Percentiles rank a stretch among this genome's conserved stretches.
Evolutionary conservation across 192 early-diverging fungal genomes (phyloP).

Genomic region (Backusella luteola): DNA sequence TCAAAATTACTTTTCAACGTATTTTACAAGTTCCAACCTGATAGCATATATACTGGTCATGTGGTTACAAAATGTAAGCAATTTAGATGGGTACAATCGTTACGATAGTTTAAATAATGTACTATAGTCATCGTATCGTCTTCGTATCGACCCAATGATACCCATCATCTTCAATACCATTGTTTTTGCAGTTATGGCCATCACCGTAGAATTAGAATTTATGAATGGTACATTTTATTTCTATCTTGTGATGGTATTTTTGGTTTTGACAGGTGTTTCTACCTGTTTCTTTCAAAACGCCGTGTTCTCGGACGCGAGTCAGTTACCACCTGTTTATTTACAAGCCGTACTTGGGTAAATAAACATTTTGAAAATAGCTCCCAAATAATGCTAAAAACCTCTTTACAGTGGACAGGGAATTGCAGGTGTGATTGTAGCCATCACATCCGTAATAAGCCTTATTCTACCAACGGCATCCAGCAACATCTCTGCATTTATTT

Average conservation of each 20-base stretch:
- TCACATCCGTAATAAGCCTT: constrained; percentile 39
- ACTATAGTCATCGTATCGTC: not conserved
- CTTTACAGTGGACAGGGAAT: constrained; percentile 29
- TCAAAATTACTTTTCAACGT: constrained; percentile 75
- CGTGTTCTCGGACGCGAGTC: constrained; percentile 66
- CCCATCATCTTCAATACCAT: constrained; percentile 53
- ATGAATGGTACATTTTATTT: constrained; percentile 56
- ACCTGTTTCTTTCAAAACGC: constrained; percentile 66
- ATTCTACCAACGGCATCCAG: constrained; percentile 22
- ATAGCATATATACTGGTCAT: constrained; percentile 50
- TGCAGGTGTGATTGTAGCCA: constrained; percentile 66
- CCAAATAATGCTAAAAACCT: constrained; percentile 23
- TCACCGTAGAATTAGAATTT: constrained; percentile 47
- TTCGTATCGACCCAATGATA: constrained; percentile 7
- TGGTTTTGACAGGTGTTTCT: constrained; percentile 55
- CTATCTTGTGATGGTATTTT: constrained; percentile 53
- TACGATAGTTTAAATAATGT: not conserved
- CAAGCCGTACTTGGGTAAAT: constrained; percentile 70
- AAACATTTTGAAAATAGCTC: not conserved
- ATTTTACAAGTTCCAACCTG: constrained; percentile 62
- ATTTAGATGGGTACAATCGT: not conserved
- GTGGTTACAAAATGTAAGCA: constrained; percentile 38
- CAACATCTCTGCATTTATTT: constrained; percentile 43
- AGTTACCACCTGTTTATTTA: constrained; percentile 63
- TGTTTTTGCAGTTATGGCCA: constrained; percentile 46